Base-by-base conservation (phyloP, 2,329 filamentous ascomycete genomes). In the Pseudopithomyces maydicus region DNA sequence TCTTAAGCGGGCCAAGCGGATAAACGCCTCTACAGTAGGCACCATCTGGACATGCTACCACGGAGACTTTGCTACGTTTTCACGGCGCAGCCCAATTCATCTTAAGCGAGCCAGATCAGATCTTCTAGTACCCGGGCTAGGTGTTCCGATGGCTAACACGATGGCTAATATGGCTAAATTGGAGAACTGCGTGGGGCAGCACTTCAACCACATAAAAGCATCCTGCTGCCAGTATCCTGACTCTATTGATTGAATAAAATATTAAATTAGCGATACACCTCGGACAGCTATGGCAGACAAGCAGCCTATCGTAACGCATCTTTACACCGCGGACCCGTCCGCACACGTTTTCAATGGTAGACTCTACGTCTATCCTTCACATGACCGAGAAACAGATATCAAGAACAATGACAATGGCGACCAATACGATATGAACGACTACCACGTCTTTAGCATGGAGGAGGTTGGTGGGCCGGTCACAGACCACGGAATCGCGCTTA, bases 401-500 rank as follows among this genome's bases (percentile, higher is more conserved):
- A 56, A 84, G 55, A 88, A 89, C 81, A 92, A 93, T 79, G 90
- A 92, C 81, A 91, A 92, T 82, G 90, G 90, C 71, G 90, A 92
- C 78, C 90, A 92, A 74, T 92, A 92, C 74, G 90, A 91, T 79
- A 93, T 92, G 90, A 82, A 79, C 54, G 90, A 93, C 79, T 93
- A 93, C 81, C 90, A 92, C 75, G 90, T 93, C 73, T 88, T 92
- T 76, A 88, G 84, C 63, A 78, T 84, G 56, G 82, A 85, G 54
- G 79, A 82, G 1, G 78, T 85, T 22, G 82, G 81, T 58, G 79
- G 80, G 0, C 79, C 81, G 17, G 88, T 92, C 2, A 87, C 82
- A 19, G 90, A 92, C 78, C 90, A 92, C 77, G 90, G 90, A 67
- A 81, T 90, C 47, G 89, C 84, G 14, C 83, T 94, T 39, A 81